Percentiles rank a stretch among this genome's conserved stretches.
These are phyloP conservation scores for Cucurbita argyrosperma DNA, from an alignment of 306 rosid genomes.

Conservation along the genomic window DNA sequence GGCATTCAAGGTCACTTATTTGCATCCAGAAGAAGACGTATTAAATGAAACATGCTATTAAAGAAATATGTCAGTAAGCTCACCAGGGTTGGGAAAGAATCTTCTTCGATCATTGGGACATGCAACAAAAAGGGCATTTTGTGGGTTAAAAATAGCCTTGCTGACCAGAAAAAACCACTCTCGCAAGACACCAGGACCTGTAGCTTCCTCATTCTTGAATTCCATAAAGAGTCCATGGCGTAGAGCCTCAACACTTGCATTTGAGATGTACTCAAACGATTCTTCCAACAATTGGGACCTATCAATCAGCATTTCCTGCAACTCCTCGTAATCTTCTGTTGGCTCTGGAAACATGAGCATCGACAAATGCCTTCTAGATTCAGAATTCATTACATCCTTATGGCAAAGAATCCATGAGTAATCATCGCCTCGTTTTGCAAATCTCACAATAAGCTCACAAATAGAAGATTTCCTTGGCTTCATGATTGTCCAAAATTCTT, in stretches of 20 bases:
- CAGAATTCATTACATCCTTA: conserved; percentile 38
- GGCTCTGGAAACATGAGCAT: conserved; percentile 53
- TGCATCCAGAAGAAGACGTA: background rate
- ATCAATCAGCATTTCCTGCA: conserved; percentile 77
- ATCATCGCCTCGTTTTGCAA: conserved; percentile 30
- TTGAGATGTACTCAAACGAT: conserved; percentile 50
- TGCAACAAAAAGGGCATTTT: conserved; percentile 54
- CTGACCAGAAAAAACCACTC: conserved; percentile 84
- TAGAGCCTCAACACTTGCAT: conserved; percentile 31
- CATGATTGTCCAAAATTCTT: conserved; percentile 34
- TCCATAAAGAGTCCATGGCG: conserved; percentile 48
- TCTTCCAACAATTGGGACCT: conserved; percentile 57
- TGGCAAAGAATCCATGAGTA: conserved; percentile 50
- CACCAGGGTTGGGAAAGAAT: conserved; percentile 75
- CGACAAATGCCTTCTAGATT: conserved; percentile 59
- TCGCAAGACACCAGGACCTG: conserved; percentile 77
- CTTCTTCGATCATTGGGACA: conserved; percentile 70
- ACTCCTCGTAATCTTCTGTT: conserved; percentile 41
- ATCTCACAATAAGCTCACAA: conserved; percentile 23
- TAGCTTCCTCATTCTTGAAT: conserved; percentile 77
- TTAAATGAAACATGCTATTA: background rate
- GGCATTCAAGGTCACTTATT: background rate
- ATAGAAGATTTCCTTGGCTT: conserved; percentile 20
- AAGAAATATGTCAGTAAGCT: conserved; percentile 9
- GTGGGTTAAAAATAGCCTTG: conserved; percentile 55